phyloP scores from a whole-genome alignment of 192 early-diverging fungal genomes.

The Coemansia sp. region DNA sequence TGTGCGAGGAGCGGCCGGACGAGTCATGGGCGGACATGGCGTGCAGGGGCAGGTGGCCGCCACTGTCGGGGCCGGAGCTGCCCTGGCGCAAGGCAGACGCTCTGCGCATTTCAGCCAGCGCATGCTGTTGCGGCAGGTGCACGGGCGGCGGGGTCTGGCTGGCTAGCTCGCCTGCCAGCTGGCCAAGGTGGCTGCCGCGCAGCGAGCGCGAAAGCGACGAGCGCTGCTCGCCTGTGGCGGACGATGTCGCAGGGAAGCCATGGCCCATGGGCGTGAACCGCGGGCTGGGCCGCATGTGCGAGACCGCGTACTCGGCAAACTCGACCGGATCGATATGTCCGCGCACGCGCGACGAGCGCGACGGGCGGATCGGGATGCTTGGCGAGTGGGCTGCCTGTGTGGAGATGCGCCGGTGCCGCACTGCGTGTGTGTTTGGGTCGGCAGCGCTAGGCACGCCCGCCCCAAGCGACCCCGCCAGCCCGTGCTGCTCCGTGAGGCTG shows the following conservation, averaged over 20 bases:
- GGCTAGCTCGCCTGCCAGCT: not conserved
- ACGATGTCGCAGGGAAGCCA: conserved; percentile 22
- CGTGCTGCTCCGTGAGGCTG: conserved; percentile 24
- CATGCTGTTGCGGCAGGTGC: conserved; percentile 16
- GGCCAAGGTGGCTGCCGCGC: conserved; percentile 12
- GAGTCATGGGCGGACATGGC: not conserved
- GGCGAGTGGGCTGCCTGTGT: conserved; percentile 17
- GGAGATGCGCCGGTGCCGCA: conserved; percentile 35
- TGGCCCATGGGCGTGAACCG: conserved; percentile 45
- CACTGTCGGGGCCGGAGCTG: not conserved
- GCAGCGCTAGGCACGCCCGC: not conserved
- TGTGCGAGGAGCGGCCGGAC: not conserved
- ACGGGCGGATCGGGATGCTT: conserved; percentile 32
- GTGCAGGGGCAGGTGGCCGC: conserved; percentile 6
- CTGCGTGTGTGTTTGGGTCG: conserved; percentile 23
- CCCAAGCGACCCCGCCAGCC: conserved; percentile 14
- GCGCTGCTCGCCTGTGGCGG: conserved; percentile 27
- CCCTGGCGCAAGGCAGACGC: conserved; percentile 7
- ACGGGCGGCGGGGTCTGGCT: not conserved
- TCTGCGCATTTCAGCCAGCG: conserved; percentile 10
- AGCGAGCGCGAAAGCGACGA: conserved; percentile 38
- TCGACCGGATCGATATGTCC: conserved; percentile 34
- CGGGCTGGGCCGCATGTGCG: conserved; percentile 40
- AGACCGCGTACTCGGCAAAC: conserved; percentile 44
- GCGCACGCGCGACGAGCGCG: conserved; percentile 18